Percentiles rank a stretch among this genome's conserved stretches.
phyloP scores from a whole-genome alignment of 2,329 filamentous ascomycete species.

The Epichloe gansuensis region DNA sequence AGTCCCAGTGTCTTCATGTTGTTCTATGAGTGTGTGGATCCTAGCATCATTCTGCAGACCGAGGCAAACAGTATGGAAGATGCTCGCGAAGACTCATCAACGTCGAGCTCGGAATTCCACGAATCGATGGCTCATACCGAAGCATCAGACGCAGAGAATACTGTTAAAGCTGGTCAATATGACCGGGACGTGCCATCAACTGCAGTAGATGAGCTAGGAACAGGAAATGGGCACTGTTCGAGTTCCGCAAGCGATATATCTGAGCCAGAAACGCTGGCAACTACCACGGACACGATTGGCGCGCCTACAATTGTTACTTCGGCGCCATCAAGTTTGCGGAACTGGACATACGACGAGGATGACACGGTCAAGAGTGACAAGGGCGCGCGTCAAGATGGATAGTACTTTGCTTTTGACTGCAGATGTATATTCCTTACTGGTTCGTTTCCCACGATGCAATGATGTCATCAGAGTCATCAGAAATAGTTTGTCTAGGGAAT shows the following conservation, averaged over 20 bases:
- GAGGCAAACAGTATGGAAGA: conserved; percentile 15
- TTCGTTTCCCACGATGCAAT: neutral
- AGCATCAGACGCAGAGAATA: neutral
- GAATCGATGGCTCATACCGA: neutral
- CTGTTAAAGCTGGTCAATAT: neutral
- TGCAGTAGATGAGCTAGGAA: neutral
- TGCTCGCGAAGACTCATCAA: neutral
- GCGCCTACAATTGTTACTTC: neutral
- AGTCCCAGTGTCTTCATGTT: conserved; percentile 83
- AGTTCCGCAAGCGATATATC: conserved; percentile 5
- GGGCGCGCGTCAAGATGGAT: neutral
- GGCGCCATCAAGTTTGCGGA: conserved; percentile 1
- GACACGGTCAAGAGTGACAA: neutral
- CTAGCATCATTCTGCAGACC: conserved; percentile 31
- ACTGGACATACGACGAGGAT: conserved; percentile 3
- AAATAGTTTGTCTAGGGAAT: neutral
- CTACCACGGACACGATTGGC: neutral
- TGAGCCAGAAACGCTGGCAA: neutral
- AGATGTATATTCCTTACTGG: neutral
- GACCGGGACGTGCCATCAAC: neutral
- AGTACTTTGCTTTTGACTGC: neutral
- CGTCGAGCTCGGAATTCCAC: neutral
- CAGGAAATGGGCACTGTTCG: neutral
- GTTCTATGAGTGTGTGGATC: conserved; percentile 73
- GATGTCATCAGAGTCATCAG: neutral